These are phyloP conservation scores for Torulaspora delbrueckii DNA, from an alignment of 805 yeast genomes.

Conservation along the genomic window DNA sequence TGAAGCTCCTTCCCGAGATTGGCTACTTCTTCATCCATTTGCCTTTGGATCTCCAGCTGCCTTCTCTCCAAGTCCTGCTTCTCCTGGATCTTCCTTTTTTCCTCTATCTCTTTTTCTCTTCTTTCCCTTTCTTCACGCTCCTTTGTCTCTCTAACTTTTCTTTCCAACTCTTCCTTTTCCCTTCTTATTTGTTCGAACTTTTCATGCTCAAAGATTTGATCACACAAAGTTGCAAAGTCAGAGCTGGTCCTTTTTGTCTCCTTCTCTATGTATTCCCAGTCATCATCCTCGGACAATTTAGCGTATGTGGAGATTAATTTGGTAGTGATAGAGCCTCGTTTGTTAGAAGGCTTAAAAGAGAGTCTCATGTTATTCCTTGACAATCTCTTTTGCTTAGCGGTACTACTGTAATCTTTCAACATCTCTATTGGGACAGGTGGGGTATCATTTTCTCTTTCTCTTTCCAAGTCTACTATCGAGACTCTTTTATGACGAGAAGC, in stretches of 20 bases:
- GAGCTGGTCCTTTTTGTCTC: conserved; percentile 73
- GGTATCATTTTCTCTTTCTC: conserved; percentile 12
- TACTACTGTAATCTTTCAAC: conserved; percentile 19
- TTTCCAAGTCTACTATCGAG: conserved; percentile 23
- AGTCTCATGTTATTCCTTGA: conserved; percentile 35
- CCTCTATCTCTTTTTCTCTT: conserved; percentile 25
- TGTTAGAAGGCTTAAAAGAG: conserved; percentile 40
- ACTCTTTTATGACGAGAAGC: conserved; percentile 27
- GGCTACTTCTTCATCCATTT: conserved; percentile 25
- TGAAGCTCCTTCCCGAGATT: conserved; percentile 19
- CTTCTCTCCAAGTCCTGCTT: conserved; percentile 23
- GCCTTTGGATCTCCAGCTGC: conserved; percentile 29
- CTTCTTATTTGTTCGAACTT: conserved; percentile 54
- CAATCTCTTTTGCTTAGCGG: conserved; percentile 16
- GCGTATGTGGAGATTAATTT: conserved; percentile 70
- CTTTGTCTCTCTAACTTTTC: conserved; percentile 43
- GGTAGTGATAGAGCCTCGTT: conserved; percentile 68
- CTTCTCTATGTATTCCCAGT: conserved; percentile 65
- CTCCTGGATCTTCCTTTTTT: conserved; percentile 18
- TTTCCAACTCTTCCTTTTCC: conserved; percentile 41
- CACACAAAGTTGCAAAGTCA: conserved; percentile 73
- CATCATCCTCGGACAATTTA: conserved; percentile 56
- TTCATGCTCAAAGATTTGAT: conserved; percentile 70
- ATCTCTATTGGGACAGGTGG: conserved; percentile 27
- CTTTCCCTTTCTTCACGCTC: conserved; percentile 44